A percentile compares a stretch with the other conserved stretches of the same genome.
phyloP scores from a whole-genome alignment of 73 alveolate genomes.

The Tetrahymena elliotti region DNA sequence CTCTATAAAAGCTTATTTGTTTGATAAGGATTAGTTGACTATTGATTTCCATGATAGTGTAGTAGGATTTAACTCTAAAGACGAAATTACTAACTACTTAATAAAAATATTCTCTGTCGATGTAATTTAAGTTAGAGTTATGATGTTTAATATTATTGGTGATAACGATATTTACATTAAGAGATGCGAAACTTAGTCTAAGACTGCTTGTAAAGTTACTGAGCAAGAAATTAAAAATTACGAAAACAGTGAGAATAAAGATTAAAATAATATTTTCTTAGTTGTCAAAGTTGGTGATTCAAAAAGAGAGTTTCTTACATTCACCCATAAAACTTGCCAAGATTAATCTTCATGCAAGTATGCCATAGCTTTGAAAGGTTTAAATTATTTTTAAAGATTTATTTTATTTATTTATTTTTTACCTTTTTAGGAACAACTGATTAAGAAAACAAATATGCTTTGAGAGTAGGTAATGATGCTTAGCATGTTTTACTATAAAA shows the following conservation, averaged over 20 bases:
- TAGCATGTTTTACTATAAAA: background rate
- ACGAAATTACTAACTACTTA: background rate
- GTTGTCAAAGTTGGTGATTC: background rate
- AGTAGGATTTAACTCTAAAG: background rate
- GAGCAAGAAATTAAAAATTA: background rate
- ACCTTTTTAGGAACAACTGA: background rate
- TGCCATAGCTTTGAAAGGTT: background rate
- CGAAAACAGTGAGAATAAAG: background rate
- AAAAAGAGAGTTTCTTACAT: background rate
- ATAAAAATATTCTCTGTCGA: background rate
- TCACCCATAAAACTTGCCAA: background rate
- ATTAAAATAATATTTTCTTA: background rate
- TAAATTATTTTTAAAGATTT: background rate
- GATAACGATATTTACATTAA: background rate
- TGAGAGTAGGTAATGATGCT: background rate
- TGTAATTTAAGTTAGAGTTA: background rate
- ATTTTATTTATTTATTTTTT: background rate
- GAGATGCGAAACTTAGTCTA: background rate
- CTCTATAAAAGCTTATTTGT: background rate
- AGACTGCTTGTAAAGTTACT: background rate
- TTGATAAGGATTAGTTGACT: background rate
- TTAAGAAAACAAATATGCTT: background rate
- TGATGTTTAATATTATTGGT: background rate
- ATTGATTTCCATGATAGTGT: background rate
- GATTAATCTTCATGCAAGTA: background rate